Evolutionary conservation across 2,329 filamentous ascomycete genomes (phyloP).

Genomic region (Nemania diffusa): DNA sequence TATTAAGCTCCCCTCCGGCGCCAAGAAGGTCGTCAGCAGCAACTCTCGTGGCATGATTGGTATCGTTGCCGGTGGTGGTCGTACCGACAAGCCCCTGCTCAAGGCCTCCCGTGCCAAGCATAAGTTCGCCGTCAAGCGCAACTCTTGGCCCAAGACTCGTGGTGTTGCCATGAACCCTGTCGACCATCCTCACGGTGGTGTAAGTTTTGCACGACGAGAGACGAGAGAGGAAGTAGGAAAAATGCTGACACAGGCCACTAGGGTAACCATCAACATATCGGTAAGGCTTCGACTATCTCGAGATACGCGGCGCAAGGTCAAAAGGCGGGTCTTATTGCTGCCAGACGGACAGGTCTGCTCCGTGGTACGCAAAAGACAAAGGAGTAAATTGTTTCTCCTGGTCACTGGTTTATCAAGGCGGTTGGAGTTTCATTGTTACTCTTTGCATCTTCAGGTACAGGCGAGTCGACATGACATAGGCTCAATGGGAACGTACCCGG

Average conservation of each 20-base stretch:
- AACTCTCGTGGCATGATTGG: constrained; percentile 97
- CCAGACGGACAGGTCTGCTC: constrained; percentile 98
- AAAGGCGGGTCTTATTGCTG: constrained; percentile 99
- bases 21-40: constrained; percentile 99
- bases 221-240: constrained; percentile 25
- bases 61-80: constrained; percentile 98
- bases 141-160: constrained; percentile 99
- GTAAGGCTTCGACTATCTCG: constrained; percentile 99
- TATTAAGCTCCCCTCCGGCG: constrained; percentile 98
- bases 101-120: constrained; percentile 99
- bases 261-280: constrained; percentile 99
- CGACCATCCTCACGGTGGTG: constrained; percentile 97
- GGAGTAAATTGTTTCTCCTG: constrained; percentile 72
- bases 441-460: constrained; percentile 67
- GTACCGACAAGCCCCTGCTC: constrained; percentile 99
- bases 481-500: constrained; percentile 54
- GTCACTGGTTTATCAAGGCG: constrained; percentile 62
- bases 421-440: constrained; percentile 72
- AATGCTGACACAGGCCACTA: constrained; percentile 58
- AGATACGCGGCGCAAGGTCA: constrained; percentile 98
- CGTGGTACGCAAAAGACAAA: constrained; percentile 99
- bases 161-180: constrained; percentile 99
- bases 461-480: constrained; percentile 52
- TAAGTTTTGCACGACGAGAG: constrained; percentile 55
- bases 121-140: constrained; percentile 99